Base-by-base conservation (phyloP, 805 yeast species). In the Yamadazyma laniorum region DNA sequence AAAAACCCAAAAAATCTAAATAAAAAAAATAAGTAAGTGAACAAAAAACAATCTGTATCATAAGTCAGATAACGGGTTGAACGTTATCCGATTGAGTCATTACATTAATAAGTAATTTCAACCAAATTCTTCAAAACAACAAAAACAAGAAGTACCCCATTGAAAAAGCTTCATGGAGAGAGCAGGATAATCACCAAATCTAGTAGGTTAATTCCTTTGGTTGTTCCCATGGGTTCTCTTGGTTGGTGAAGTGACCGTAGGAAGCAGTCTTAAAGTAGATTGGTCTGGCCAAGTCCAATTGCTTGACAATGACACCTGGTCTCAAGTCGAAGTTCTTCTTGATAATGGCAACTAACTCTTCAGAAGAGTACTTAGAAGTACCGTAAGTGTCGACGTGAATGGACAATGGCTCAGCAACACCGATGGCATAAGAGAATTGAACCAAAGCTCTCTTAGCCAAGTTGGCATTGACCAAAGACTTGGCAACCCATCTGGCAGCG, bases 401-500 rank as follows among this genome's bases (percentile, higher is more conserved):
- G 43, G 96, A 88, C 67, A 93, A 82, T 63, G 99, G 99, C 75
- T 93, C 98, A 58, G 99, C 98, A 58, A 93, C 97, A 86, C 99
- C 99, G 67, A 93, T 93, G 65, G 99, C 99, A 72, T 93, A 93
- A 34, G 99, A 91, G 77, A 89, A 89, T 77, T 93, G 99, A 47
- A 93, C 99, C 59, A 93, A 80, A 49, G 90, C 95, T 79, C 99
- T 89, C 75, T 85, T 86, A 59, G 96, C 95, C 59, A 93, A 79
- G 55, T 93, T 91, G 50, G 99, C 97, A 58, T 79, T 75, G 51
- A 93, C 95, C 58, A 93, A 80, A 40, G 99, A 93, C 79, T 93
- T 93, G 68, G 99, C 99, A 59, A 93, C 97, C 99, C 99, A 93
- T 79, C 99, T 89, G 58, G 99, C 99, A 61, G 99, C 97, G 67